A percentile compares a stretch with the other conserved stretches of the same genome.
These are phyloP conservation scores for Umbellularia californica DNA, from an alignment of 164 flowering plant species.

Conservation along the genomic window DNA sequence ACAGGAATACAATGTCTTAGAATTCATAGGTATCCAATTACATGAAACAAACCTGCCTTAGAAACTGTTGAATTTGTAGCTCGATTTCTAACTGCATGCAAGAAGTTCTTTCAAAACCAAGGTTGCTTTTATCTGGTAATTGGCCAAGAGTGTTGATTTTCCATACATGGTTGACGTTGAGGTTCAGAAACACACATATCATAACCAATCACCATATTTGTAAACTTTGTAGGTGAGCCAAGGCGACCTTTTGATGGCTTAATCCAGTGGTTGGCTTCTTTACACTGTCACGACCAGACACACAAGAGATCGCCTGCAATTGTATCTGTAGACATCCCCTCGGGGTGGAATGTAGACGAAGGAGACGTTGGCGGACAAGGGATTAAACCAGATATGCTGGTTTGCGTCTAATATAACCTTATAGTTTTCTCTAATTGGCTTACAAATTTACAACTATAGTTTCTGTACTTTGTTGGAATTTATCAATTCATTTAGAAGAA, in stretches of 20 bases:
- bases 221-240: conserved; percentile 53
- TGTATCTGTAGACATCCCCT: conserved; percentile 88
- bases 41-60: no score
- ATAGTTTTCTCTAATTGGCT: neutral
- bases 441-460: neutral
- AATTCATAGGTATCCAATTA: no score
- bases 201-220: neutral
- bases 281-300: conserved; percentile 25
- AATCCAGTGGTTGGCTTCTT: conserved; percentile 47
- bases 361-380: conserved; percentile 66
- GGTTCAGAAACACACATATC: no score
- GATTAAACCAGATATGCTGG: conserved; percentile 68
- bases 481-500: neutral
- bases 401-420: conserved; percentile 28
- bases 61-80: no score
- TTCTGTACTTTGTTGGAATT: neutral
- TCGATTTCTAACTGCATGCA: neutral
- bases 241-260: conserved; percentile 91
- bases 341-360: conserved; percentile 99
- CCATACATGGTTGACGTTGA: neutral
- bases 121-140: neutral
- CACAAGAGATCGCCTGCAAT: conserved; percentile 41
- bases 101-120: neutral
- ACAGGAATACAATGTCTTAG: no score
- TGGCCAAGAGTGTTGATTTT: neutral